phyloP scores from a whole-genome alignment of 129 eudicot genomes.

The Chrysanthemum makinoi region DNA sequence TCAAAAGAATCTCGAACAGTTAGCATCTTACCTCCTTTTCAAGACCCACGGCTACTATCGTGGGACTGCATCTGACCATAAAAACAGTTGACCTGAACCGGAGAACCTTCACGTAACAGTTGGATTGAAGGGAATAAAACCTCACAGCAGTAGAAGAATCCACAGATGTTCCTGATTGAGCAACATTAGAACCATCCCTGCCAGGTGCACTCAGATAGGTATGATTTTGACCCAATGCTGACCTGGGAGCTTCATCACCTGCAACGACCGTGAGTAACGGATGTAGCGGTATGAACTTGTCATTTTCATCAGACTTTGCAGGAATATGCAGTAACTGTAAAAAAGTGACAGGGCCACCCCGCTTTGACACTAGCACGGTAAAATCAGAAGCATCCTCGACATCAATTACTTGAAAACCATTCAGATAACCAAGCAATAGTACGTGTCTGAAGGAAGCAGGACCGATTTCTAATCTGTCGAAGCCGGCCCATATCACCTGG shows the following conservation, averaged over 20 bases:
- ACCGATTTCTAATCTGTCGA: conserved; percentile 44
- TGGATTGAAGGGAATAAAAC: conserved; percentile 49
- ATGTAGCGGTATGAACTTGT: conserved; percentile 38
- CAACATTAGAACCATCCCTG: conserved; percentile 33
- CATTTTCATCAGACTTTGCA: conserved; percentile 30
- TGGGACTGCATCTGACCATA: conserved; percentile 58
- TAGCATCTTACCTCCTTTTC: conserved; percentile 40
- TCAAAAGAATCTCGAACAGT: background rate
- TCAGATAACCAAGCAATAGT: conserved; percentile 53
- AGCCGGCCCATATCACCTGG: conserved; percentile 62
- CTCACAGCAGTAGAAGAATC: conserved; percentile 41
- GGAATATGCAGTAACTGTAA: conserved; percentile 48
- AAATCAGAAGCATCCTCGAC: conserved; percentile 52
- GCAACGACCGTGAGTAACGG: conserved; percentile 52
- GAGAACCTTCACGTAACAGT: conserved; percentile 44
- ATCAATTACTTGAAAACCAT: conserved; percentile 60
- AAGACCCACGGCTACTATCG: conserved; percentile 52
- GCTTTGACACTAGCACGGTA: conserved; percentile 48
- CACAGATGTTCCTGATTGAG: conserved; percentile 29
- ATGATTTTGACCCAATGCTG: conserved; percentile 26
- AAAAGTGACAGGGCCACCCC: conserved; percentile 49
- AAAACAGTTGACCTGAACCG: conserved; percentile 49
- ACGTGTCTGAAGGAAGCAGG: conserved; percentile 44
- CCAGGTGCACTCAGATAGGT: conserved; percentile 26
- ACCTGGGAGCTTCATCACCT: conserved; percentile 37